phyloP scores from a whole-genome alignment of 768 basidiomycete genomes.

The Xerocomus brunneocitrinus region DNA sequence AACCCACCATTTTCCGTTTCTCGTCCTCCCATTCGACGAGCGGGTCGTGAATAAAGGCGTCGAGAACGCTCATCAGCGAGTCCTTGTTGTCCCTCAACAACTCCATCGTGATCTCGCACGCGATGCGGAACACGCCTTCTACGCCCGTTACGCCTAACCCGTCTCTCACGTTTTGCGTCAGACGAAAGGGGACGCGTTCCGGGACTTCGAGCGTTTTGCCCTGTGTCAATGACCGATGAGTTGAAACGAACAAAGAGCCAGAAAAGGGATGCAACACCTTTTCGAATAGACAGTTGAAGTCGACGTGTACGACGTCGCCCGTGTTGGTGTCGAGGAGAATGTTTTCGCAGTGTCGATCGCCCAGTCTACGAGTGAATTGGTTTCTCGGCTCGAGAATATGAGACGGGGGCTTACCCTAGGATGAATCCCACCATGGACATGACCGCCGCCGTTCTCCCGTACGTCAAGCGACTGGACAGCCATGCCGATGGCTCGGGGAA shows the following conservation, averaged over 20 bases:
- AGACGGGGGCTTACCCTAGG: conserved; percentile 56
- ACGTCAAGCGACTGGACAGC: conserved; percentile 83
- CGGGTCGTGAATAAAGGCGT: conserved; percentile 96
- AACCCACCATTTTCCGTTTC: conserved; percentile 56
- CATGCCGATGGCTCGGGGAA: conserved; percentile 97
- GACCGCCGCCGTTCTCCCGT: conserved; percentile 87
- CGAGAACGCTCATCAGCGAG: conserved; percentile 89
- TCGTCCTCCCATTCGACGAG: conserved; percentile 94
- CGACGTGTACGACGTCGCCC: conserved; percentile 93
- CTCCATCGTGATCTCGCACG: conserved; percentile 87
- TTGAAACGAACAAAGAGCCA: not conserved
- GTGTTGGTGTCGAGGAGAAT: conserved; percentile 85
- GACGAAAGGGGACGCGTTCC: conserved; percentile 89
- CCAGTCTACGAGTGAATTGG: conserved; percentile 57
- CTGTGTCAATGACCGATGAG: conserved; percentile 22
- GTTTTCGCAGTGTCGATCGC: conserved; percentile 95
- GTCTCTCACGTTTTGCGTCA: conserved; percentile 90
- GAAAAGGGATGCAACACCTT: conserved; percentile 47
- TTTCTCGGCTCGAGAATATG: not conserved
- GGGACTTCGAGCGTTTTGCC: conserved; percentile 84
- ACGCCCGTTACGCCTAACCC: conserved; percentile 90
- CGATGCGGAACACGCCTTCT: conserved; percentile 89
- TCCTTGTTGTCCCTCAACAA: conserved; percentile 88
- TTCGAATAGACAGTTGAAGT: conserved; percentile 97
- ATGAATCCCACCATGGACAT: conserved; percentile 99